Evolutionary conservation across 441 rosid species (phyloP), one percentile per base, ranked within the genome.

Genomic region (Bocquillonia castaneifolia): DNA sequence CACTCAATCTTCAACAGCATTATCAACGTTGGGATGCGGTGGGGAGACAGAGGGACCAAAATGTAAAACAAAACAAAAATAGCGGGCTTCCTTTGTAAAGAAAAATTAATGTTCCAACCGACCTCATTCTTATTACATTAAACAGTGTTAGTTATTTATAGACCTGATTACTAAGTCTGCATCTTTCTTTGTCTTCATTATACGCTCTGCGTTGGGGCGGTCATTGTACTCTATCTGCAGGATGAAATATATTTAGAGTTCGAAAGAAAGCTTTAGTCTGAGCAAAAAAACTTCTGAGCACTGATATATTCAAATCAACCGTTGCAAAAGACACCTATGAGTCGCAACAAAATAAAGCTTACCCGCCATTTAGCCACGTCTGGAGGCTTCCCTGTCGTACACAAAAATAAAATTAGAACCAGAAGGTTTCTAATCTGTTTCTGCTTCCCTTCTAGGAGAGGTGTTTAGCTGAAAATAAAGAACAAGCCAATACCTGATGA

Each of bases 351-450:
- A 61, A 10, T 29, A 3, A 57, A 59, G 31, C 81, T 78, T 87
- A 86, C 96, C 91, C 92, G 81, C 93, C 93, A 84, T 77, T 86
- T 80, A 55, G 98, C 97, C 73, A 84, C 73, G 63, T 93, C 88
- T 0, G 82, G 86, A 3, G 90, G 70, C 78, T 86, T 93, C 70
- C 98, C 98, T 93, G 79, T 26, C 8, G 57, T 18, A 26, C 10
- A n/a, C 3, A 12, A 22, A 48, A 63, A 25, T 53, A 37, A 45
- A 31, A 18, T 57, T 3, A 75, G 56, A 53, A 20, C 34, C 4
- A 26, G 29, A 52, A 66, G 36, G 7, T 31, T 29, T 5, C 2
- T 29, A 0, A 3, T 55, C 8, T 7, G n/a, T 5, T 23, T 61
- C 59, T 42, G 22, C 44, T 60, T 66, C 56, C 45, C 61, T 23